phyloP scores from a whole-genome alignment of 2,329 filamentous ascomycete species.

The Mycosphaerella arachidis region DNA sequence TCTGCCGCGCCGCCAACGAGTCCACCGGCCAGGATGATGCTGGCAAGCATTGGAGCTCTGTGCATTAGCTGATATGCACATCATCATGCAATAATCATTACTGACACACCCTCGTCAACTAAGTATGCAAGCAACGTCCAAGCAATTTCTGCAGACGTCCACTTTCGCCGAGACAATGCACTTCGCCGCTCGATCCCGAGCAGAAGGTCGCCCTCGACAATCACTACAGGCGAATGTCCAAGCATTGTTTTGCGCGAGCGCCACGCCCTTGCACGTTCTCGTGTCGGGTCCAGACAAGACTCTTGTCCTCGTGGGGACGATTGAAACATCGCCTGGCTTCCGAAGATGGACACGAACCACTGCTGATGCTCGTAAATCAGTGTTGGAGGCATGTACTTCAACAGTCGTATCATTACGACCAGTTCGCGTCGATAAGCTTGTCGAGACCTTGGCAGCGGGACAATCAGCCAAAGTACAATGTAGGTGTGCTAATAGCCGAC shows the following conservation, averaged over 20 bases:
- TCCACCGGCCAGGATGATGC: background rate
- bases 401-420: background rate
- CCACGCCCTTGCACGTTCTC: background rate
- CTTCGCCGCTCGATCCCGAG: background rate
- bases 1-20: no score
- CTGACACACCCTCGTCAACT: background rate
- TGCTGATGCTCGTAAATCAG: background rate
- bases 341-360: background rate
- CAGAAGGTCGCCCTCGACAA: background rate
- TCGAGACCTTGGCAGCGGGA: background rate
- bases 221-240: background rate
- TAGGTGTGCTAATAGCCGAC: background rate
- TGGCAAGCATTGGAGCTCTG: background rate
- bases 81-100: background rate
- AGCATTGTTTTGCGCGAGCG: background rate
- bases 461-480: background rate
- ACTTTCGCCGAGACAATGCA: slow-evolving; percentile 1
- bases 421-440: background rate
- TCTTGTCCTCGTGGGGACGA: background rate
- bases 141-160: background rate
- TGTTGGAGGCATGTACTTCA: background rate
- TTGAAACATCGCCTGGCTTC: background rate
- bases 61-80: background rate
- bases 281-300: background rate
- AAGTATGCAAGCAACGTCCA: background rate